These are phyloP conservation scores for Passiflora organensis DNA, from an alignment of 345 rosid species.

Conservation along the genomic window DNA sequence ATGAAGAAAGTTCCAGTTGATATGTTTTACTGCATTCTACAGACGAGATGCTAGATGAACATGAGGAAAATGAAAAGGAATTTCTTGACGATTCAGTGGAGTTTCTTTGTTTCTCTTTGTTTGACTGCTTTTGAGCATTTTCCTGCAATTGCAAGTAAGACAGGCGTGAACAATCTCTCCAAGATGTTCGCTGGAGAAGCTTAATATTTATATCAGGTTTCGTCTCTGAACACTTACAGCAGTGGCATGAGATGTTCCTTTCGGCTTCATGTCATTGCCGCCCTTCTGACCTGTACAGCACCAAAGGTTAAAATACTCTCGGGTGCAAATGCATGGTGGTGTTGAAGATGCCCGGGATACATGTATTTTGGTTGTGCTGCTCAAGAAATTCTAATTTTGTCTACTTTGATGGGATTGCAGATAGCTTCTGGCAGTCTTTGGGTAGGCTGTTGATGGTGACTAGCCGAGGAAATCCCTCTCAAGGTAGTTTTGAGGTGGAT, in stretches of 20 bases:
- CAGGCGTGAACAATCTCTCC: neutral
- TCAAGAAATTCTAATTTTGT: no score
- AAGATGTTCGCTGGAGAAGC: neutral
- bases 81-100: slow-evolving; percentile 67
- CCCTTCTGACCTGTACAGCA: slow-evolving; percentile 43
- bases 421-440: no score
- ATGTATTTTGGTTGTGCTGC: no score
- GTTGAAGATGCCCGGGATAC: no score
- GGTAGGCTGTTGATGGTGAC: no score
- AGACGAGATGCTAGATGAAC: slow-evolving; percentile 73
- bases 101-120: slow-evolving; percentile 47
- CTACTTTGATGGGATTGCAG: no score
- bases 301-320: no score
- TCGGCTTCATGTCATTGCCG: slow-evolving; percentile 26
- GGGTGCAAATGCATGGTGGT: no score
- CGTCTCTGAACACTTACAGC: slow-evolving; percentile 32
- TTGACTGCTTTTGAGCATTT: slow-evolving; percentile 37
- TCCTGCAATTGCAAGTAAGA: slow-evolving; percentile 47
- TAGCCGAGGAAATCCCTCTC: no score
- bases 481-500: no score
- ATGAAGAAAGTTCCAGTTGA: slow-evolving; percentile 39
- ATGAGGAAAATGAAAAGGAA: slow-evolving; percentile 67
- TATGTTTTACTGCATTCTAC: slow-evolving; percentile 47
- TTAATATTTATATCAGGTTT: neutral
- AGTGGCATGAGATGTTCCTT: slow-evolving; percentile 29